Conservation (phyloP, 176 grass and related monocot species). For the Triticum monococcum region DNA sequence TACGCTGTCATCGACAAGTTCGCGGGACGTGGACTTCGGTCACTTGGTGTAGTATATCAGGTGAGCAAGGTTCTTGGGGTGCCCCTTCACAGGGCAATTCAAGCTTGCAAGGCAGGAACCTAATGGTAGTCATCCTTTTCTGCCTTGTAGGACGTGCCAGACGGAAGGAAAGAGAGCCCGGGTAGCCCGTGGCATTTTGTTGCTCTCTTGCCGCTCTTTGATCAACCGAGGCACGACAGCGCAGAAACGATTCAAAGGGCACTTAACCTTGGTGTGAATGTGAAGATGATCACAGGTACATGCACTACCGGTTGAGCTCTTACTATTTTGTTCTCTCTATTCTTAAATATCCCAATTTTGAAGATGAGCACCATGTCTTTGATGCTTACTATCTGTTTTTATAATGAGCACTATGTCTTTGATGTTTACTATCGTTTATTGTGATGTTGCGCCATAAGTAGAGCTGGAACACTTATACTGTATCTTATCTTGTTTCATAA, state of each 20-base stretch:
- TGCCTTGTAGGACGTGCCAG: conserved; percentile 44
- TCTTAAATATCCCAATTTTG: neutral
- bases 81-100: neutral
- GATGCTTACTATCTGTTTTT: neutral
- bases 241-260: conserved; percentile 60
- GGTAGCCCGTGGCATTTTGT: conserved; percentile 54
- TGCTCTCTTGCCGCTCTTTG: conserved; percentile 63
- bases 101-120: neutral
- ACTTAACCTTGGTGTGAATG: conserved; percentile 59
- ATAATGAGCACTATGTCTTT: neutral
- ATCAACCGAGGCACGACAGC: conserved; percentile 59
- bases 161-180: conserved; percentile 51
- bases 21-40: conserved; percentile 50
- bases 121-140: neutral
- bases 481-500: neutral
- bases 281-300: conserved; percentile 69
- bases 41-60: conserved; percentile 59
- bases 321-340: neutral
- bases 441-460: neutral
- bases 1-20: conserved; percentile 56
- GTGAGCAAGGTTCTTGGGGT: neutral
- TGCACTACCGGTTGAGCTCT: neutral
- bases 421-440: neutral
- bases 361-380: neutral
- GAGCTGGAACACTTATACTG: neutral